phyloP scores from a whole-genome alignment of 2,329 filamentous ascomycete species.

The Penicillium sp. region DNA sequence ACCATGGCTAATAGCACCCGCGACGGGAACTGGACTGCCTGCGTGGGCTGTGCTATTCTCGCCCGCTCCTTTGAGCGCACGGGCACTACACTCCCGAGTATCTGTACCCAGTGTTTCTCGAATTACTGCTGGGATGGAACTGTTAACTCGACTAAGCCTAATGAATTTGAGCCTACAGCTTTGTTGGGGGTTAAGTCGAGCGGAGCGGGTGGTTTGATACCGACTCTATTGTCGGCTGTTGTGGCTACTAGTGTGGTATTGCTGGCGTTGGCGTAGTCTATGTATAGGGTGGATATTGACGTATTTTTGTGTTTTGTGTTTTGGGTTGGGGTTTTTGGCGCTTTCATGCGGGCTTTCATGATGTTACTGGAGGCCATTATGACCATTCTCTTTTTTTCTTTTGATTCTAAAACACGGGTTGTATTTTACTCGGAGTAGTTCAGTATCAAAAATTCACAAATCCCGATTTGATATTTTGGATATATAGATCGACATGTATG shows the following conservation, averaged over 20 bases:
- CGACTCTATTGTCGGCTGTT: slow-evolving; percentile 23
- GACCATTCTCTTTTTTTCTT: neutral
- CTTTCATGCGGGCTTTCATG: neutral
- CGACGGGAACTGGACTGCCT: slow-evolving; percentile 77
- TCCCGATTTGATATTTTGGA: neutral
- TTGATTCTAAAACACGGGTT: neutral
- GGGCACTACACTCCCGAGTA: slow-evolving; percentile 68
- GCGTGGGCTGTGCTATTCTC: slow-evolving; percentile 86
- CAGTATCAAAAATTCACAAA: neutral
- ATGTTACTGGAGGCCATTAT: neutral
- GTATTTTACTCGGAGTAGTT: neutral
- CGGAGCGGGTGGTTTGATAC: slow-evolving; percentile 17
- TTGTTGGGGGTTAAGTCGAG: slow-evolving; percentile 18
- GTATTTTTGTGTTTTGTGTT: neutral
- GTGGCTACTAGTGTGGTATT: slow-evolving; percentile 20
- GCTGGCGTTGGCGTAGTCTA: slow-evolving; percentile 21
- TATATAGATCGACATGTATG: no score
- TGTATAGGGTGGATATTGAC: neutral
- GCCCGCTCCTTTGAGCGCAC: slow-evolving; percentile 76
- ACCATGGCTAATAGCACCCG: slow-evolving; percentile 82
- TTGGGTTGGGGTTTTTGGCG: neutral
- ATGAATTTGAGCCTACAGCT: slow-evolving; percentile 51
- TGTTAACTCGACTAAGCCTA: slow-evolving; percentile 47
- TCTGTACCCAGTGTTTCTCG: slow-evolving; percentile 77
- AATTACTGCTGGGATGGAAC: slow-evolving; percentile 96